Evolutionary conservation across 1,284 basidiomycete species (phyloP), one percentile per base, ranked within the genome.

Genomic region (Coniferiporia sulphurascens): DNA sequence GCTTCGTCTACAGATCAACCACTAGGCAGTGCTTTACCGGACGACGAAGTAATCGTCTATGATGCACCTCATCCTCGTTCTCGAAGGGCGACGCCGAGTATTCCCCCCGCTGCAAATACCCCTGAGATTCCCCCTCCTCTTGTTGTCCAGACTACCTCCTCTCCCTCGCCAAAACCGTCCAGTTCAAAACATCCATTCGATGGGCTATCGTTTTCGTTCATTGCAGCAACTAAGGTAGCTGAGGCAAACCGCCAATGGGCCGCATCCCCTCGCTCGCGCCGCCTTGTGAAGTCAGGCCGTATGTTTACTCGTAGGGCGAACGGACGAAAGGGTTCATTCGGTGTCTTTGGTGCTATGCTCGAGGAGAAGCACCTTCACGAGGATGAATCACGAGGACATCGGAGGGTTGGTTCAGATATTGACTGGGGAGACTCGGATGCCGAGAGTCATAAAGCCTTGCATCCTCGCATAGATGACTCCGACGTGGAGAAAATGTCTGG

Each of bases 371-470:
- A 73, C 64, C 66, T 86, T 63, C 75, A 71, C 17, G 71, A 73
- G 34, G 65, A 63, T 13, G 82, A 82, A 64, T 72, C 76, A 13
- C 72, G 72, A 58, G 73, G 74, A 68, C 72, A 73, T n/a, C 73
- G 81, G 68, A 76, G 86, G 60, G 71, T 76, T 56, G 85, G 79
- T 0, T 87, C 85, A 15, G 89, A 90, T 70, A 63, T 89, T 35
- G 84, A 90, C 56, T 89, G 86, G 86, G 87, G 86, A 1, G 80
- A 80, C 55, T 78, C 74, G 3, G 62, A 68, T n/a, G 76, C 75
- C 34, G 72, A 68, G 9, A 71, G 65, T 0, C 68, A 68, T 0
- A 60, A 56, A 17, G 63, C 61, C n/a, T 22, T 22, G 5, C 65
- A 62, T 13, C 69, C 65, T 43, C 61, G 64, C 44, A 65, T 64